Evolutionary conservation across 2,329 filamentous ascomycete species (phyloP).

Genomic region (Verticillium dahliae): DNA sequence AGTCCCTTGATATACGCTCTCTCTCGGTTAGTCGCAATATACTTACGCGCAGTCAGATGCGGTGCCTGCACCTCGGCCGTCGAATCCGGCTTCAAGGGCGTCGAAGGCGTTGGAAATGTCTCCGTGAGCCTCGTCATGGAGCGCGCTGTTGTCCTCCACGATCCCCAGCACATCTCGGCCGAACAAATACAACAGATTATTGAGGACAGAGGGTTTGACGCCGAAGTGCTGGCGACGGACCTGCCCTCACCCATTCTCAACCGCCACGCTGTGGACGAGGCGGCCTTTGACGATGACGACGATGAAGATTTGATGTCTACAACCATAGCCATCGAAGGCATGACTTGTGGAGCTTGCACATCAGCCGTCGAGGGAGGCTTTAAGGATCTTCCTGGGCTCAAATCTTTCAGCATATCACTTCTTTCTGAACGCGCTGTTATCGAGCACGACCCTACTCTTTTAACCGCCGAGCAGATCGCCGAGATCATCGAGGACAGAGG

Average conservation of each 20-base stretch:
- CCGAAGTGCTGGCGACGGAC: slow-evolving; percentile 79
- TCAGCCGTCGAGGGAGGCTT: slow-evolving; percentile 79
- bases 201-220: slow-evolving; percentile 88
- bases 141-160: slow-evolving; percentile 88
- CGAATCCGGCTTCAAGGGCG: slow-evolving; percentile 79
- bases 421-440: slow-evolving; percentile 81
- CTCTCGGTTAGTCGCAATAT: slow-evolving; percentile 3
- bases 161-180: slow-evolving; percentile 65
- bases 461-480: slow-evolving; percentile 46
- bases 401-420: slow-evolving; percentile 73
- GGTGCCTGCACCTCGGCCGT: slow-evolving; percentile 94
- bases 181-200: slow-evolving; percentile 78
- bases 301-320: slow-evolving; percentile 51
- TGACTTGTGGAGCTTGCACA: slow-evolving; percentile 89
- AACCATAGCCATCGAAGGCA: slow-evolving; percentile 73
- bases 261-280: slow-evolving; percentile 24
- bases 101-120: slow-evolving; percentile 76
- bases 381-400: slow-evolving; percentile 66
- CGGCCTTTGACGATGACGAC: slow-evolving; percentile 28
- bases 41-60: slow-evolving; percentile 52
- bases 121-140: slow-evolving; percentile 94
- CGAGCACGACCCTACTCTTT: slow-evolving; percentile 60
- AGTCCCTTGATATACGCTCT: slow-evolving; percentile 22
- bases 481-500: slow-evolving; percentile 65
- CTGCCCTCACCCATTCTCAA: slow-evolving; percentile 48